phyloP scores from a whole-genome alignment of 306 rosid genomes.

The Prunus armeniaca region DNA sequence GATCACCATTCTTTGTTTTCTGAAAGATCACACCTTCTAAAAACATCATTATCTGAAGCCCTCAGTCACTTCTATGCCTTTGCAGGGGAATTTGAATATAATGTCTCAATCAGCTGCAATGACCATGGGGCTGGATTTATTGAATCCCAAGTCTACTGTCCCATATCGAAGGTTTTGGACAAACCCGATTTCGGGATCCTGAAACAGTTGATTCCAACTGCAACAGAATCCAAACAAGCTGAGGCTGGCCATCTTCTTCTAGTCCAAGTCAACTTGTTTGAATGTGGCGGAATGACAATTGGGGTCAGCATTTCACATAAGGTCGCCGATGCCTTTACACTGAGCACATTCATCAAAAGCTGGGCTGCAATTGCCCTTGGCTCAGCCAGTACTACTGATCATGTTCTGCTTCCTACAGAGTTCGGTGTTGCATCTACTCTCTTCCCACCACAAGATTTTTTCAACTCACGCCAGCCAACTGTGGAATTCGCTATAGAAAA shows the following conservation, averaged over 20 bases:
- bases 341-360: not conserved
- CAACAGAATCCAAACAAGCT: not conserved
- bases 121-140: slow-evolving; percentile 23
- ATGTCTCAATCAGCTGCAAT: slow-evolving; percentile 5
- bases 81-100: slow-evolving; percentile 5
- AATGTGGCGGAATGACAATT: not conserved
- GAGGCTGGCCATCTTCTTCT: not conserved
- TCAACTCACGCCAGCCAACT: not conserved
- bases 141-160: slow-evolving; percentile 5
- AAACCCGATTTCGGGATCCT: not conserved
- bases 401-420: not conserved
- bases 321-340: not conserved
- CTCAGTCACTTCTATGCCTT: slow-evolving; percentile 15
- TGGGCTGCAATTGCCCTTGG: not conserved
- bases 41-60: not conserved
- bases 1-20: not conserved
- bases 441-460: not conserved
- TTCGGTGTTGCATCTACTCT: not conserved
- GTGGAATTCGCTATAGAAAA: not conserved
- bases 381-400: not conserved
- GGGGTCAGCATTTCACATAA: not conserved
- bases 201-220: slow-evolving; percentile 13
- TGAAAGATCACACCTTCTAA: slow-evolving; percentile 2
- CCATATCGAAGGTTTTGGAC: slow-evolving; percentile 6
- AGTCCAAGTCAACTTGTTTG: not conserved